Evolutionary conservation across 129 eudicot species (phyloP).

Genomic region (Flaveria ramosissima): DNA sequence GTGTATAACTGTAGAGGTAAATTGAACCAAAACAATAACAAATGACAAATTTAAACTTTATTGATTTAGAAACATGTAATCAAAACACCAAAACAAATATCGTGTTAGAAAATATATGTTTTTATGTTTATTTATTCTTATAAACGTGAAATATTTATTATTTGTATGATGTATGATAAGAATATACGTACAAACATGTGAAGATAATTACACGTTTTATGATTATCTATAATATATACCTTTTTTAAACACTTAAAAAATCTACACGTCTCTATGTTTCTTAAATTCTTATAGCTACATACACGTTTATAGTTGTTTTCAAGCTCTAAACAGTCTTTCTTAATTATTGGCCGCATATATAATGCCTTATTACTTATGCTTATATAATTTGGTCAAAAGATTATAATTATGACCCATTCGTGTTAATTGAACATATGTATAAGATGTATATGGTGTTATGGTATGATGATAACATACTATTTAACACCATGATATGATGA

Average conservation of each 20-base stretch:
- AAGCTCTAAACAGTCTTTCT: slow-evolving; percentile 3
- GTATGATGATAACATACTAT: not conserved
- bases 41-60: no score
- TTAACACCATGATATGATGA: slow-evolving; percentile 1
- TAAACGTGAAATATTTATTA: no score
- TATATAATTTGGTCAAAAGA: not conserved
- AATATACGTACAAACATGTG: not conserved
- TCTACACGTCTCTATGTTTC: not conserved
- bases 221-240: not conserved
- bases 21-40: no score
- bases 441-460: not conserved
- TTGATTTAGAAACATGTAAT: no score
- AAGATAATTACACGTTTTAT: not conserved
- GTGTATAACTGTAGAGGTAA: no score
- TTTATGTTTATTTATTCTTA: no score
- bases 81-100: no score
- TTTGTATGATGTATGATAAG: not conserved
- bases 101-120: no score
- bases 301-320: not conserved
- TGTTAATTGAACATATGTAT: not conserved
- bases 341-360: not conserved
- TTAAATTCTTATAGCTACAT: not conserved
- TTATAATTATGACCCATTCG: not conserved
- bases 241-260: not conserved
- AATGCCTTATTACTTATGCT: not conserved